These are phyloP conservation scores for Mortierella sp. DNA, from an alignment of 371 early-diverging fungal genomes.

Conservation along the genomic window DNA sequence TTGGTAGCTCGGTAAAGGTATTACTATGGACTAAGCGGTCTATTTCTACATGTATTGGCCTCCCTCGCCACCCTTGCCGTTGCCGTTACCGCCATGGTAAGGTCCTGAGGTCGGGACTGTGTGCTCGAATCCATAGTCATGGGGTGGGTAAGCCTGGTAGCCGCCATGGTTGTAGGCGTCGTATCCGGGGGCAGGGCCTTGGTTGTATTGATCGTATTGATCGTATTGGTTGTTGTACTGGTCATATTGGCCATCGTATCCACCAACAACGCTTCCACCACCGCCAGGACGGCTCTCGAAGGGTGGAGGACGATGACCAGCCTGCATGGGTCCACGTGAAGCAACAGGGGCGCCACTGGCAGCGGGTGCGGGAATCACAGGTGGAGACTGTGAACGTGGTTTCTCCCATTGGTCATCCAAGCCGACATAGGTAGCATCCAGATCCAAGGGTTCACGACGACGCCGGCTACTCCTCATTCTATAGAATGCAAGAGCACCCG, in stretches of 20 bases:
- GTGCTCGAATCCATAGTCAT: slow-evolving; percentile 43
- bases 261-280: slow-evolving; percentile 43
- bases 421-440: slow-evolving; percentile 32
- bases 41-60: slow-evolving; percentile 34
- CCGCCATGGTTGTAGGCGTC: slow-evolving; percentile 19
- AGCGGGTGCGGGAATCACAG: slow-evolving; percentile 26
- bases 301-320: slow-evolving; percentile 19
- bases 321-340: slow-evolving; percentile 18
- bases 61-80: slow-evolving; percentile 11
- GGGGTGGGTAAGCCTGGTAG: slow-evolving; percentile 21
- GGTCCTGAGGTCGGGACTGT: slow-evolving; percentile 24
- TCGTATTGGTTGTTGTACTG: too few species aligned
- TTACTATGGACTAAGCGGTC: too few species aligned
- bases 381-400: slow-evolving; percentile 27
- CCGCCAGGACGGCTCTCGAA: slow-evolving; percentile 41
- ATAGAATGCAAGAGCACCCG: slow-evolving; percentile 19
- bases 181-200: slow-evolving; percentile 15
- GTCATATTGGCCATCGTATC: slow-evolving; percentile 43
- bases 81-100: slow-evolving; percentile 14
- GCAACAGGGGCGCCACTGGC: slow-evolving; percentile 17
- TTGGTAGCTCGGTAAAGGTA: too few species aligned
- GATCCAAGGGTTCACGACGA: slow-evolving; percentile 35
- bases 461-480: slow-evolving; percentile 46
- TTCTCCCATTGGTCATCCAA: slow-evolving; percentile 47
- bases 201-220: slow-evolving; percentile 12